Evolutionary conservation across 2,329 filamentous ascomycete species (phyloP).

Genomic region (Venturia asperata): DNA sequence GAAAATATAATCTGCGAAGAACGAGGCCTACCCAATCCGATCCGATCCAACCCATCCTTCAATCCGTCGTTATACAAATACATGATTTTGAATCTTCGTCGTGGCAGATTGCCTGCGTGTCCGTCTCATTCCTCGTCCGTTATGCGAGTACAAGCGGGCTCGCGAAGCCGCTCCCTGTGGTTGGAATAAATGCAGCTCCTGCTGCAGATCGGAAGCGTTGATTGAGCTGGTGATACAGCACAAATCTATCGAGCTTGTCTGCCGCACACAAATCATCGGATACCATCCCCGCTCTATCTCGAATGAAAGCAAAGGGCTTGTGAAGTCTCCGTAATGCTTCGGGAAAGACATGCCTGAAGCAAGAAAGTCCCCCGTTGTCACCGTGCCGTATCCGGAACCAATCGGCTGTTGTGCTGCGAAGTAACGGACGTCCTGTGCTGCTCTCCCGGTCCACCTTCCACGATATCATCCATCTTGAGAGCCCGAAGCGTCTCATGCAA

Average conservation of each 20-base stretch:
- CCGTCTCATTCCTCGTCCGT: not conserved
- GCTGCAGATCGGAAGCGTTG: not conserved
- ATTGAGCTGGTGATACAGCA: not conserved
- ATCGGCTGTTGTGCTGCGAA: not conserved
- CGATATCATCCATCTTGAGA: conserved; percentile 12
- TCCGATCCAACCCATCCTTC: not conserved
- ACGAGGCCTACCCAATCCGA: not conserved
- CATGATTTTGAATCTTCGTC: not conserved
- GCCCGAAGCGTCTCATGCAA: conserved; percentile 8
- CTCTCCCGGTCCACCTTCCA: not conserved
- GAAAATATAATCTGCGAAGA: not conserved
- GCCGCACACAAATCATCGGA: not conserved
- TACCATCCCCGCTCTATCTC: not conserved
- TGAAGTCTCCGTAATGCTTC: not conserved
- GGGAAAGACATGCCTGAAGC: not conserved
- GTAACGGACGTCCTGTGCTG: not conserved
- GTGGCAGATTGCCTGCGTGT: not conserved
- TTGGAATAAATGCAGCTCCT: not conserved
- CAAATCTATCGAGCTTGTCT: not conserved
- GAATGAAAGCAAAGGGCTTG: not conserved
- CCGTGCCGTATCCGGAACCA: conserved; percentile 6
- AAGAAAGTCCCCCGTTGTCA: conserved; percentile 5
- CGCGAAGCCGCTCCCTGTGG: not conserved
- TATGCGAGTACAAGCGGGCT: not conserved
- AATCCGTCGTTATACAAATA: conserved; percentile 6